Base-by-base conservation (phyloP, 371 early-diverging fungal species). In the Mortierella polycephala region DNA sequence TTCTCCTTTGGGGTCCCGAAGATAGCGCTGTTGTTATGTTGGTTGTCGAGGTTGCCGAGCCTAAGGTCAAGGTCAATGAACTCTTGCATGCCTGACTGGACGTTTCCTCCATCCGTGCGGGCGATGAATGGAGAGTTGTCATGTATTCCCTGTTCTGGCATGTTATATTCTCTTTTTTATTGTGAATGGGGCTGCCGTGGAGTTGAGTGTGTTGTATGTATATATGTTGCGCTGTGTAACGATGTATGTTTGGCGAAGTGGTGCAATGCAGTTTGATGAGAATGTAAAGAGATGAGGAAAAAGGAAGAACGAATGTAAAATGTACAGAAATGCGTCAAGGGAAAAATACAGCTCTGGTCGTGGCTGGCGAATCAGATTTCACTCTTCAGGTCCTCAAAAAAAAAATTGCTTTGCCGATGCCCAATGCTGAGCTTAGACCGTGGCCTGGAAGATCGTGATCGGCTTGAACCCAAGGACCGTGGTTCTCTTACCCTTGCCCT, bases 401-500 rank as follows among this genome's bases (percentile, higher is more conserved):
- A 30, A 30, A 30, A n/a, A n/a, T n/a, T 30, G 30, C 30, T 30
- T 30, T 2, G 4, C 30, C 30, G 30, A 30, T 30, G 4, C 4
- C 4, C 30, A 30, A 30, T 30, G 30, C 30, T 30, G 30, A 30
- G 30, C 30, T 30, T 53, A 69, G 16, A 69, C 65, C 4, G 69
- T 74, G 0, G 69, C 65, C 55, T 74, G 75, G 65, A 74, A 74
- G 65, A 74, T 69, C 42, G 69, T 74, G 16, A 74, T 65, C 0
- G 75, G 65, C 54, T 74, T 69, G 69, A 69, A 74, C 20, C 70
- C 75, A n/a, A 72, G 40, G 3, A 57, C 73, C 7, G 7, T 62
- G 12, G 62, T 57, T 30, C 30, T 30, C 30, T 30, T 30, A 30
- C 30, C 30, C 30, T 30, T 30, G 30, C 30, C 30, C 30, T 30